phyloP scores from a whole-genome alignment of 306 rosid genomes.

The Ceratonia siliqua region DNA sequence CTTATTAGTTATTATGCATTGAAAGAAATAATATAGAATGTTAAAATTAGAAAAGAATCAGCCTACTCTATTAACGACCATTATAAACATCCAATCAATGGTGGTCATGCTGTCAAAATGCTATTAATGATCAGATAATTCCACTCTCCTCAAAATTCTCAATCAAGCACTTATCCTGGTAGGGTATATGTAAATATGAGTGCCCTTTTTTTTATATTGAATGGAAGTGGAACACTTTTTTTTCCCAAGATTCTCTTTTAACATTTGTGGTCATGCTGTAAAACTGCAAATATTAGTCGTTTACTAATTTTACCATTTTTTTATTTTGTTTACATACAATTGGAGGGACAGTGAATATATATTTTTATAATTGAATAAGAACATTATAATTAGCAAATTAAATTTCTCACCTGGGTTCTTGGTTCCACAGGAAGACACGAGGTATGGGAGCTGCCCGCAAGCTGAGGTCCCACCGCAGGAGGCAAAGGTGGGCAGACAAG shows the following conservation, averaged over 20 bases:
- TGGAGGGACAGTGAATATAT: background rate
- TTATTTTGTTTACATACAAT: background rate
- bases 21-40: too few species aligned
- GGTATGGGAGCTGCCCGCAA: slow-evolving; percentile 92
- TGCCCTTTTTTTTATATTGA: background rate
- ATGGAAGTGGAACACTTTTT: background rate
- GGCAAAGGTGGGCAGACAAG: slow-evolving; percentile 82
- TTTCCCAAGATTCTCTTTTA: background rate
- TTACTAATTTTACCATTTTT: background rate
- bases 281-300: background rate
- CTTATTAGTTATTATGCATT: too few species aligned
- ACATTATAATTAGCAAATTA: background rate
- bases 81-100: too few species aligned
- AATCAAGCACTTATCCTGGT: background rate
- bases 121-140: too few species aligned
- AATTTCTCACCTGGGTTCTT: background rate
- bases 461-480: slow-evolving; percentile 74
- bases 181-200: background rate
- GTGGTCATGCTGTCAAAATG: too few species aligned
- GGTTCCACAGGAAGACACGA: slow-evolving; percentile 58
- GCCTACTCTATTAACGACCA: too few species aligned
- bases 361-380: background rate
- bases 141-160: too few species aligned
- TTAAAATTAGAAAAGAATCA: too few species aligned
- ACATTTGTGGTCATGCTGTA: background rate